A percentile compares a stretch with the other conserved stretches of the same genome.
Conservation (phyloP, 148 eudicot species). For the Hydrangea macrophylla region DNA sequence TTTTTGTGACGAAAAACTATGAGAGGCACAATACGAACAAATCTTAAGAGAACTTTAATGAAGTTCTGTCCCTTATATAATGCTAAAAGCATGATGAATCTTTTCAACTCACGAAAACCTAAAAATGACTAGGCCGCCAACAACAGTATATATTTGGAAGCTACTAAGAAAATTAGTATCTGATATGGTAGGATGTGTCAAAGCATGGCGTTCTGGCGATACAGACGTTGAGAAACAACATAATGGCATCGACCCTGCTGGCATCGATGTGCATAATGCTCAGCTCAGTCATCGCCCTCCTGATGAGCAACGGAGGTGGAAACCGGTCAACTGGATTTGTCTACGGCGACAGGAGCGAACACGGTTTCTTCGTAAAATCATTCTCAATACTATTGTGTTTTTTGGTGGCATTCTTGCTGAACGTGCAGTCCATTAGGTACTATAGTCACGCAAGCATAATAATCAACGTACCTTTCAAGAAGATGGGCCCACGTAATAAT, state of each 20-base stretch:
- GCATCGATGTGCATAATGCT: constrained; percentile 88
- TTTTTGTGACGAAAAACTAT: too few relatives aligned
- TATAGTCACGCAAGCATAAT: constrained; percentile 90
- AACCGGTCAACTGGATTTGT: constrained; percentile 20
- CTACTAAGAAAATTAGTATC: too few relatives aligned
- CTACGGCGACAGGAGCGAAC: constrained; percentile 41
- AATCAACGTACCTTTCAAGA: constrained; percentile 70
- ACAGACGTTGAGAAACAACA: constrained; percentile 89
- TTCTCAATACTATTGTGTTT: constrained; percentile 79
- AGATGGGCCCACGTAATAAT: background rate
- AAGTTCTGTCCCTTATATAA: too few relatives aligned
- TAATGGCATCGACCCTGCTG: constrained; percentile 92
- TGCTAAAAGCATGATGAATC: too few relatives aligned
- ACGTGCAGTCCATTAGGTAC: constrained; percentile 77
- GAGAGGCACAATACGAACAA: too few relatives aligned
- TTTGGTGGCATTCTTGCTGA: constrained; percentile 60
- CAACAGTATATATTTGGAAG: too few relatives aligned
- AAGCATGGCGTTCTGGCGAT: constrained; percentile 82
- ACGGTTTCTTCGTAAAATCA: constrained; percentile 57
- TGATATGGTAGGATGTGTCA: constrained; percentile 54
- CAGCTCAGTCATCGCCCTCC: constrained; percentile 75
- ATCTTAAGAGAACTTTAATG: too few relatives aligned
- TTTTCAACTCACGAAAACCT: too few relatives aligned
- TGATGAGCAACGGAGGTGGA: constrained; percentile 44
- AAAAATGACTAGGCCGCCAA: too few relatives aligned